A percentile compares a stretch with the other conserved stretches of the same genome.
These are phyloP conservation scores for Drechslera avenae DNA, from an alignment of 2,329 filamentous ascomycete species.

Conservation along the genomic window DNA sequence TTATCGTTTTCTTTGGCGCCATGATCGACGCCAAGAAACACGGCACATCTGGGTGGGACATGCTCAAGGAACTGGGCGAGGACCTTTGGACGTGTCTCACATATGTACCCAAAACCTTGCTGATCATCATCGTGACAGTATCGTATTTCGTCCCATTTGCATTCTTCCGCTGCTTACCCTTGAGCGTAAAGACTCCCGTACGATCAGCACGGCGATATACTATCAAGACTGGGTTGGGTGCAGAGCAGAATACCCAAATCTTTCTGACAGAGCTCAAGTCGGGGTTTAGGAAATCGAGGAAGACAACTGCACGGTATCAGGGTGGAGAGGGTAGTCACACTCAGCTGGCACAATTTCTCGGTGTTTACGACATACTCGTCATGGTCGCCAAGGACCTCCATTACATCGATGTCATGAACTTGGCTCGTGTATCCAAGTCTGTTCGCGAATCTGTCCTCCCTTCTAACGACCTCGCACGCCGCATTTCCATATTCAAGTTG, in stretches of 20 bases:
- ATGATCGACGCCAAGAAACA: not conserved
- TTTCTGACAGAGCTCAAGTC: slow-evolving; percentile 14
- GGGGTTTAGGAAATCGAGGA: not conserved
- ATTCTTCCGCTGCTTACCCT: slow-evolving; percentile 29
- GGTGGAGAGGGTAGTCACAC: slow-evolving; percentile 6
- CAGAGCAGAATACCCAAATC: slow-evolving; percentile 19
- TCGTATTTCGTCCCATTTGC: slow-evolving; percentile 13
- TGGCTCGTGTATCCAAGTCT: slow-evolving; percentile 32
- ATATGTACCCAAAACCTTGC: slow-evolving; percentile 2
- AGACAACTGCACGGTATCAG: slow-evolving; percentile 3
- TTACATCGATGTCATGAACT: slow-evolving; percentile 31
- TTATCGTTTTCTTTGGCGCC: slow-evolving; percentile 11
- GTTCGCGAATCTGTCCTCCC: slow-evolving; percentile 33
- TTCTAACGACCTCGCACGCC: slow-evolving; percentile 17
- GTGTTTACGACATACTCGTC: slow-evolving; percentile 39
- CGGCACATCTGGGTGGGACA: not conserved
- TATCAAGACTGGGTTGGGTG: slow-evolving; percentile 20
- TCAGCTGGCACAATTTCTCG: slow-evolving; percentile 32
- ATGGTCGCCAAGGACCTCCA: slow-evolving; percentile 33
- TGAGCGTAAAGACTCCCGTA: slow-evolving; percentile 18
- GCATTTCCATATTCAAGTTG: slow-evolving; percentile 21
- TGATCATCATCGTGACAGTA: not conserved
- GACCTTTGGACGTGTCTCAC: not conserved
- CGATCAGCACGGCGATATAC: slow-evolving; percentile 23
- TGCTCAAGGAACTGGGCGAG: not conserved